Evolutionary conservation across 495 filamentous ascomycete species (phyloP).

Genomic region (Aspergillus egyptiacus): DNA sequence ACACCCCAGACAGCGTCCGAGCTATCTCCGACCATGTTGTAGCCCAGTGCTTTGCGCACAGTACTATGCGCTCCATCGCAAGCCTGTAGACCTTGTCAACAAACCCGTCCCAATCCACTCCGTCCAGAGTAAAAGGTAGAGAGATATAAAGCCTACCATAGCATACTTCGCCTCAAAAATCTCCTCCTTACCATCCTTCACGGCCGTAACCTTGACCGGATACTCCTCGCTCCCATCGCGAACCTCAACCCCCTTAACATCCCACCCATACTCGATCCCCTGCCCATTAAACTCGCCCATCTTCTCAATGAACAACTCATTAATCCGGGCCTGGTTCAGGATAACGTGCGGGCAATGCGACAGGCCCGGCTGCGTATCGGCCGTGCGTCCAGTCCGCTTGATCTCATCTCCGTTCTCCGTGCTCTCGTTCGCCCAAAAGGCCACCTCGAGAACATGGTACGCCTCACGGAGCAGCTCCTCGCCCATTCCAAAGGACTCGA

Average conservation of each 20-base stretch:
- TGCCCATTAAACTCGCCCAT: conserved; percentile 41
- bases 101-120: too few species aligned
- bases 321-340: conserved; percentile 69
- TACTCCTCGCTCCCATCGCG: conserved; percentile 40
- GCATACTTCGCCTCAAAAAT: conserved; percentile 61
- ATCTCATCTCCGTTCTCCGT: conserved; percentile 31
- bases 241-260: conserved; percentile 50
- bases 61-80: conserved; percentile 75
- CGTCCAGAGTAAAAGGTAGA: background rate
- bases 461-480: conserved; percentile 66
- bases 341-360: conserved; percentile 70
- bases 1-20: conserved; percentile 76
- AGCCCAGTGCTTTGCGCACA: conserved; percentile 61
- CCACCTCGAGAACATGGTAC: conserved; percentile 63
- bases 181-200: conserved; percentile 50
- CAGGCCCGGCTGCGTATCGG: conserved; percentile 58
- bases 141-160: conserved; percentile 42
- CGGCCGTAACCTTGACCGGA: conserved; percentile 37
- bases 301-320: conserved; percentile 52
- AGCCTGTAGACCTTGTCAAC: conserved; percentile 37
- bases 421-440: conserved; percentile 51
- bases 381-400: conserved; percentile 45
- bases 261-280: conserved; percentile 56
- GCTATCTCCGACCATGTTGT: conserved; percentile 67
- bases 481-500: conserved; percentile 68